Base-by-base conservation (phyloP, 164 flowering plant genomes). In the Nelumbo lutea region DNA sequence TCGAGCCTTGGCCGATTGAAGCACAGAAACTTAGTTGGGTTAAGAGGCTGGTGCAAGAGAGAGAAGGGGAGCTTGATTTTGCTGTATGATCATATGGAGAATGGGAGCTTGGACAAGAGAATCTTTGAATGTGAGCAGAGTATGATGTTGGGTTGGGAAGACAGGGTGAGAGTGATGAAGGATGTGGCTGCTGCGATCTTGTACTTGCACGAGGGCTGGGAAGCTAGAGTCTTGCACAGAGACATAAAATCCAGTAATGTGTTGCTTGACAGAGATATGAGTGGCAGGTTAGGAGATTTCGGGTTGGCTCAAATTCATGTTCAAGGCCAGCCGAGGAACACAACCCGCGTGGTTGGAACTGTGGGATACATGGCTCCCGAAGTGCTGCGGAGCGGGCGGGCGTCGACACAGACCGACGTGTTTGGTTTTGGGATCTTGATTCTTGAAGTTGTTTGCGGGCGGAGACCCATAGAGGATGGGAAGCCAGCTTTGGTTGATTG, bases 351-450 rank as follows among this genome's bases (percentile, higher is more conserved):
- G 15, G 77, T 84, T 9, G 87, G 87, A 8, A 84, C 87, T 0
- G 81, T 75, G 0, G 87, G 87, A 47, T 84, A 84, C 67, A 75
- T 84, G 81, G 87, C 87, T 0, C 85, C 87, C 0, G 87, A 84
- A 69, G 74, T 82, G 64, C 66, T 84, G 4, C 70, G 65, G 42
- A 79, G 62, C 10, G 87, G 87, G 42, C 76, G 84, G 55, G 82
- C 80, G 5, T 72, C 85, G 1, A 47, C 75, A 0, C 78, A 75
- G 65, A 75, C 84, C 3, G 87, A 84, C 69, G 82, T 84, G 42
- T 84, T 73, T 73, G 82, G 83, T 14, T 82, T 80, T 42, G 87
- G 87, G 14, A 68, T 84, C 0, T 66, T 84, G 72, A 66, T 82
- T 4, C 69, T 84, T 38, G 87, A 84, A 65, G 78, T 72, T 46